Evolutionary conservation across 169 alveolate species (phyloP), one percentile per base, ranked within the genome.

Genomic region (Plasmodium inui): DNA sequence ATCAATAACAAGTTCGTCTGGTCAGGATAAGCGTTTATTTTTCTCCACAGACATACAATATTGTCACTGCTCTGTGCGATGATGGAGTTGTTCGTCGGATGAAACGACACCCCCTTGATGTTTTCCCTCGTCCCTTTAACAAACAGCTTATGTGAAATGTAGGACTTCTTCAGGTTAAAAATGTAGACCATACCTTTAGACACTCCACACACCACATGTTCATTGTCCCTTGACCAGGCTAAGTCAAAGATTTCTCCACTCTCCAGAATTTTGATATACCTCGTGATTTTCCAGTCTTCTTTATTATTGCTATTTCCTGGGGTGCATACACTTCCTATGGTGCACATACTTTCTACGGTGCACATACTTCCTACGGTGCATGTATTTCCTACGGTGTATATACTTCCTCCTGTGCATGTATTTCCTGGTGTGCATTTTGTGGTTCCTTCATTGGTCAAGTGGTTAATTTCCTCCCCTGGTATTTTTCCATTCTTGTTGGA

Each of bases 1-100:
- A 26, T 14, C 19, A 41, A 7, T 1, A 57, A 17, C 0, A 17
- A 7, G 28, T 61, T 88, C 32, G 37, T 88, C 53, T 61, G 83
- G 2, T 83, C 92, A 19, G 80, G 22, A 67, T 78, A 79, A 2
- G 41, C 78, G 22, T 76, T 88, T n/a, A 41, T 61, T 4, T 79
- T 89, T 79, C 81, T 89, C 94, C 94, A 89, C 34, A 89, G 14
- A 17, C 90, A 79, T 50, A 80, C 71, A 19, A 89, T 79, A 53
- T 89, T 89, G 72, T 89, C 94, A 79, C 94, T 89, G 57, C 94
- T 89, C 50, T 89, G 94, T 10, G 94, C 90, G 28, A 89, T 41
- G 0, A 89, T 39, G 10, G 76, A 76, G 39, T 89, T 89, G 57
- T 89, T 89, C 9, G 90, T 79, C 14, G 94, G 94, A 39, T 89